Evolutionary conservation across 108 stramenopile genomes (phyloP), one percentile per base, ranked within the genome.

Genomic region (Discostella pseudostelligera): DNA sequence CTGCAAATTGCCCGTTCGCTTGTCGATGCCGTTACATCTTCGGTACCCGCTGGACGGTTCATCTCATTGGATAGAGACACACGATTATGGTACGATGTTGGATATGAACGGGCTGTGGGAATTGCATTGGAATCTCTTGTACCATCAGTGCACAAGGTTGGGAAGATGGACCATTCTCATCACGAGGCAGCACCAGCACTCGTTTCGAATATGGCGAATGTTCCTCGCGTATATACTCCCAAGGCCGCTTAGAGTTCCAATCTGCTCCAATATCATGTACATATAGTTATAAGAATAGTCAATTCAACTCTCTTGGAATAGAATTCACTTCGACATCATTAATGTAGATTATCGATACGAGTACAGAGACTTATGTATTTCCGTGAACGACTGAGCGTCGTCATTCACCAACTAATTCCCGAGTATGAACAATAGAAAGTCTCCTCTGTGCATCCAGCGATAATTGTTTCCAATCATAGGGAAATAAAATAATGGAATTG

Each of bases 71-170:
- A 75, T 53, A 16, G 65, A 14, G 29, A 29, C 22, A 49, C 70
- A 29, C 63, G 69, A 8, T 17, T 64, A 35, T 77, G 76, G 76
- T 57, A 59, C 39, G 70, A 67, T 13, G 44, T 74, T 20, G 65
- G 65, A 2, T 56, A 56, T 8, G 65, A 66, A 11, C 66, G 54
- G 4, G 59, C 73, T 20, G 59, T 67, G 17, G 45, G 37, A 29
- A 62, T 74, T 35, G 65, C 65, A 11, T 45, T 67, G 66, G 65
- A 66, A 12, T 48, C 46, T 6, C 59, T 74, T 21, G 35, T n/a
- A n/a, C n/a, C n/a, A n/a, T n/a, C n/a, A n/a, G n/a, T 26, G 59
- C 17, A 47, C 37, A 56, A 68, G 21, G 46, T 47, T 47, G 49
- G 2, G 24, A 22, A 25, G 49, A 25, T 12, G 1, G 4, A 21